A percentile compares a stretch with the other conserved stretches of the same genome.
phyloP scores from a whole-genome alignment of 805 yeast genomes.

The Pachysolen tannophilus region DNA sequence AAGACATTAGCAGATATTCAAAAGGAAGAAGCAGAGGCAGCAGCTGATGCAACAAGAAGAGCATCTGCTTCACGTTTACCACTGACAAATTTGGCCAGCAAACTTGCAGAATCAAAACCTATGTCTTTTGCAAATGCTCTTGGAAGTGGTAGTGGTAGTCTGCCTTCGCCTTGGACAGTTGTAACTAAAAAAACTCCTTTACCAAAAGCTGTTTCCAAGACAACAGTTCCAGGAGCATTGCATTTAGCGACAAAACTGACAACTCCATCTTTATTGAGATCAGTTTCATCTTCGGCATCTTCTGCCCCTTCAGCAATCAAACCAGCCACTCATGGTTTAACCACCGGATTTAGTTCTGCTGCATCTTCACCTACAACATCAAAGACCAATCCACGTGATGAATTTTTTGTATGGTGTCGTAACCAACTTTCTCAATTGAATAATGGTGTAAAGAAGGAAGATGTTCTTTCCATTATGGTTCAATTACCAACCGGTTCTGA shows the following conservation, averaged over 20 bases:
- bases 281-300: constrained; percentile 22
- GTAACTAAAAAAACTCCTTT: constrained; percentile 27
- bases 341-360: constrained; percentile 8
- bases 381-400: constrained; percentile 36
- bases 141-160: constrained; percentile 14
- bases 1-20: constrained; percentile 57
- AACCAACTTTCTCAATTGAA: constrained; percentile 58
- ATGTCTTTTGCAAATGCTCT: constrained; percentile 14
- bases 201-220: constrained; percentile 17
- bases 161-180: constrained; percentile 28
- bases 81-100: constrained; percentile 13
- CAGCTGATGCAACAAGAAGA: constrained; percentile 18
- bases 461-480: constrained; percentile 70
- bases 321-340: constrained; percentile 26
- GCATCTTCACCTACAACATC: constrained; percentile 15
- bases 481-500: constrained; percentile 73
- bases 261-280: constrained; percentile 28
- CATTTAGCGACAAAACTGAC: constrained; percentile 11
- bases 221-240: constrained; percentile 6
- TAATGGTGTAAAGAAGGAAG: constrained; percentile 69
- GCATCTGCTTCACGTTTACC: constrained; percentile 14
- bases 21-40: constrained; percentile 43
- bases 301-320: constrained; percentile 14
- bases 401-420: constrained; percentile 68
- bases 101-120: constrained; percentile 14